Evolutionary conservation across 495 filamentous ascomycete species (phyloP), one percentile per base, ranked within the genome.

Genomic region (Tuber magnatum): DNA sequence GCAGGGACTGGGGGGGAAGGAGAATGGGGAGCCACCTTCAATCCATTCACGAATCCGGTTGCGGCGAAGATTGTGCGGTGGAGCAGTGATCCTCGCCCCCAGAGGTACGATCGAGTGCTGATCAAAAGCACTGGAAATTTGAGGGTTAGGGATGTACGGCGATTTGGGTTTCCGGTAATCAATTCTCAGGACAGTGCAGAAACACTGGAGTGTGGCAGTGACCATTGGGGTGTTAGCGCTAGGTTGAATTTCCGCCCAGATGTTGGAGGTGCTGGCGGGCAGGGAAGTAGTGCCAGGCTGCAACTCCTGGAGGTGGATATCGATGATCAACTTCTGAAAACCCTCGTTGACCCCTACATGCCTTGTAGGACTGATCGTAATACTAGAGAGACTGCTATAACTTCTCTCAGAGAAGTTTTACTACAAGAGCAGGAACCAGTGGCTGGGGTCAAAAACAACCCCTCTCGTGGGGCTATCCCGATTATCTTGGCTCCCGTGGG

Each of bases 51-150:
- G 1, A 90, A 90, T 74, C 82, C 80, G 35, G 82, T 88, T 12
- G 87, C 88, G 3, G 84, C 86, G 24, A 83, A 84, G 10, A 83
- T 79, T 14, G 84, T 84, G 24, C 82, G 81, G 41, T 83, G 82
- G 43, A 81, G 83, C 7, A 83, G 82, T 48, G 79, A 86, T 39
- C 84, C 84, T 46, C 84, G 87, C n/a, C 88, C 88, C 8, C 88
- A 90, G 78, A 81, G 89, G 39, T 89, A 89, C 74, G 88, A 89
- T 77, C 83, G 89, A 43, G 86, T 90, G 68, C 79, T 89, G 16
- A 82, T 87, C 5, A 84, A 81, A 51, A 83, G 85, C 9, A 79
- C 84, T 38, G 83, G 80, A 9, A 51, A 80, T 12, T 79, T 87
- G n/a, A 74, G 78, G 22, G 75, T 85, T 1, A 78, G 73, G 9